phyloP scores from a whole-genome alignment of 345 rosid species.

The Lagerstroemia speciosa region DNA sequence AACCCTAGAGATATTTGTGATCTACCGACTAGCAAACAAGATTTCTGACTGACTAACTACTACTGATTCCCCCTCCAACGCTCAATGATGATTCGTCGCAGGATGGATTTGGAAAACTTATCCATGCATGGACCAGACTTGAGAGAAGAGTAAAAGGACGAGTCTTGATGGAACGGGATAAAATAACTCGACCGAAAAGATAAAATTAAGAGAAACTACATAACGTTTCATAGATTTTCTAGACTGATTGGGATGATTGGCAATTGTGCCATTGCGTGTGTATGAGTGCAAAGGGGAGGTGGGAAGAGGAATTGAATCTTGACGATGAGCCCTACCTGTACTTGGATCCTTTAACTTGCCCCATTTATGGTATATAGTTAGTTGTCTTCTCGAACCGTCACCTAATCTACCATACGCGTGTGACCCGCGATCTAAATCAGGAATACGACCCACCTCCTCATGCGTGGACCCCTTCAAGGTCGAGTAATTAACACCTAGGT shows the following conservation, averaged over 20 bases:
- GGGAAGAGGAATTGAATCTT: neutral
- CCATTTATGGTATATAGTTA: conserved; percentile 29
- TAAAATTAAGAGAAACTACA: too few species aligned
- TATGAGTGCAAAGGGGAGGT: neutral
- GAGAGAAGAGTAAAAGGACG: too few species aligned
- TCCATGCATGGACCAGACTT: too few species aligned
- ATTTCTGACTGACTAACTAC: neutral
- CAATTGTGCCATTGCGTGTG: neutral
- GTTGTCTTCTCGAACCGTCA: conserved; percentile 1
- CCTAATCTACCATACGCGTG: conserved; percentile 1
- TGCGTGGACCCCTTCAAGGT: neutral
- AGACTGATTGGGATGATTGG: too few species aligned
- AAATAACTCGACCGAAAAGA: too few species aligned
- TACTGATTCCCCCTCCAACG: neutral
- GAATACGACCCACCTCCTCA: conserved; percentile 19
- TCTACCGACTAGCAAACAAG: neutral
- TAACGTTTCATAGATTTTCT: too few species aligned
- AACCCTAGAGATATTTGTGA: neutral
- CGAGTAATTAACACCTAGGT: neutral
- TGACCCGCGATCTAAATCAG: conserved; percentile 33
- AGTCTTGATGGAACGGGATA: too few species aligned
- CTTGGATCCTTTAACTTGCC: conserved; percentile 60
- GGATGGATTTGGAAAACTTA: too few species aligned
- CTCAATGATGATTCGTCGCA: neutral
- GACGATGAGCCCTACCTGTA: neutral